These are phyloP conservation scores for Vitis riparia DNA, from an alignment of 164 flowering plant genomes.

Conservation along the genomic window DNA sequence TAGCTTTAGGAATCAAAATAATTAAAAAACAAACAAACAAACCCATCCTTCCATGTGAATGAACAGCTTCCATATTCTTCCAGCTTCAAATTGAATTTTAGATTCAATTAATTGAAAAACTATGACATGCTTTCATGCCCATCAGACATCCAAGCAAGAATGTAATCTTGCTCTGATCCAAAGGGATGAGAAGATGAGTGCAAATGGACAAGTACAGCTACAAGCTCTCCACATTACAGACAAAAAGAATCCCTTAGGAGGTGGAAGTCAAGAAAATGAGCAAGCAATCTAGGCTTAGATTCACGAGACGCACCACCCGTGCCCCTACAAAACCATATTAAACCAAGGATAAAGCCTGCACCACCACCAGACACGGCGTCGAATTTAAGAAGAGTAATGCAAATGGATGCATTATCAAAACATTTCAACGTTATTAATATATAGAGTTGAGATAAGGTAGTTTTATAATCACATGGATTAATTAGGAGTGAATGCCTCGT, in stretches of 20 bases:
- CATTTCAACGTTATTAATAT: not conserved
- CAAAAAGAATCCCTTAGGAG: slow-evolving; percentile 1
- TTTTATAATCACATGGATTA: no score
- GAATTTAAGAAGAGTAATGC: slow-evolving; percentile 12
- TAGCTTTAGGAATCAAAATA: not conserved
- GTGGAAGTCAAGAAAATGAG: no score
- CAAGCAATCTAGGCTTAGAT: not conserved
- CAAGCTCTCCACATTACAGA: not conserved
- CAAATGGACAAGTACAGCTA: slow-evolving; percentile 5
- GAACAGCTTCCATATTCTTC: no score
- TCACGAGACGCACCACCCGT: not conserved
- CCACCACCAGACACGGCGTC: slow-evolving; percentile 12
- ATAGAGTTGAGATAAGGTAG: not conserved
- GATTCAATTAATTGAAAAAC: no score
- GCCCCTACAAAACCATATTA: not conserved
- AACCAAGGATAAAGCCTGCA: no score
- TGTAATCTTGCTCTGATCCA: no score
- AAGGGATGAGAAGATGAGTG: no score
- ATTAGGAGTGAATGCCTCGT: not conserved
- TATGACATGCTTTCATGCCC: no score
- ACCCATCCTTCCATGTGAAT: no score
- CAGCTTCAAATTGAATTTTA: no score
- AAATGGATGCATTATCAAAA: slow-evolving; percentile 8
- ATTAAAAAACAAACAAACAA: no score
- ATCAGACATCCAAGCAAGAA: no score